phyloP scores from a whole-genome alignment of 371 early-diverging fungal genomes.

The Mucor sp. region DNA sequence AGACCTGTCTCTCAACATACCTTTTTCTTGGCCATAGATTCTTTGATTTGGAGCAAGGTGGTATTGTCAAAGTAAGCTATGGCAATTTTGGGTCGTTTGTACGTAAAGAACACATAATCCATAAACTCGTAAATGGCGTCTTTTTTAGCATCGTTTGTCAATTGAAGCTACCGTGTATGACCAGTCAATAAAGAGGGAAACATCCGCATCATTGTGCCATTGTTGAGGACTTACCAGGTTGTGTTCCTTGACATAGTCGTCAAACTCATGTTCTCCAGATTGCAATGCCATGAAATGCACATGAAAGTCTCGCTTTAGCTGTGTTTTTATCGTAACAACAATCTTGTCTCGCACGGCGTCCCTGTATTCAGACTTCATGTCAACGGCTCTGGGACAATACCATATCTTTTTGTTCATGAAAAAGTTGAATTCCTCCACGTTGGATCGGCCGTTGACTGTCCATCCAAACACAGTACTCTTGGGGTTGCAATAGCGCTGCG shows the following conservation, averaged over 20 bases:
- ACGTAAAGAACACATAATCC: constrained; percentile 34
- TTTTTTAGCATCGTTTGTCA: constrained; percentile 37
- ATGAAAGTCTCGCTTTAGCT: neutral
- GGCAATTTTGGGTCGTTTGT: constrained; percentile 52
- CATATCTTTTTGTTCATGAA: constrained; percentile 54
- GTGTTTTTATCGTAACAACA: constrained; percentile 10
- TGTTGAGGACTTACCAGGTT: neutral
- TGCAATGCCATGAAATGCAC: neutral
- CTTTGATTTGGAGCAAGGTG: constrained; percentile 27
- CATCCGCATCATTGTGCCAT: neutral
- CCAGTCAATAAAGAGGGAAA: neutral
- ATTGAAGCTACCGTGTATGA: neutral
- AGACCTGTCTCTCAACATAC: constrained; percentile 2
- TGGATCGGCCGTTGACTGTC: constrained; percentile 22
- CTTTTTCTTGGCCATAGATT: constrained; percentile 18
- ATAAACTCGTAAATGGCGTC: constrained; percentile 55
- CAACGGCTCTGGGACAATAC: constrained; percentile 59
- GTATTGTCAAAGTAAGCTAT: constrained; percentile 65
- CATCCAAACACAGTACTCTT: constrained; percentile 28
- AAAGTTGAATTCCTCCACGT: constrained; percentile 54
- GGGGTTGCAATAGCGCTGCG: constrained; percentile 62
- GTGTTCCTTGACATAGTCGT: constrained; percentile 3
- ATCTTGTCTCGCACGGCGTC: constrained; percentile 49
- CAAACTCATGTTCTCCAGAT: neutral
- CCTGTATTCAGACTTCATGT: constrained; percentile 55